Evolutionary conservation across 176 grass and related monocot genomes (phyloP), one percentile per base, ranked within the genome.

Genomic region (Oropetium thomaeum): DNA sequence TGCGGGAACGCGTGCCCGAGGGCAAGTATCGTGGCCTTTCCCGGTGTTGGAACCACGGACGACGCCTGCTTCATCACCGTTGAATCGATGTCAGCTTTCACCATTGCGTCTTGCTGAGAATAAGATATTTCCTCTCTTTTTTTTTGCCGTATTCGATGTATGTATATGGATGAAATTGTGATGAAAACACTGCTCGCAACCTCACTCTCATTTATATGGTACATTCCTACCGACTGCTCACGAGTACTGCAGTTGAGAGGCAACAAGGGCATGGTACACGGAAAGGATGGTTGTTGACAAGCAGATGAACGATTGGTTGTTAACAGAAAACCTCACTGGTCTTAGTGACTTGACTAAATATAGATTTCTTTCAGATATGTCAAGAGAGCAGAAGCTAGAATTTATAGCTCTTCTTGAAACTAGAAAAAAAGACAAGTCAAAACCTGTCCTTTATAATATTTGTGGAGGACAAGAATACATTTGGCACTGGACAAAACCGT

Each of bases 1-100:
- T 87, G 89, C 4, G 89, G 92, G 73, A 96, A 91, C 37, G 83
- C 92, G 49, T 91, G 90, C 30, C 92, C 92, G 12, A 96, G 83
- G 54, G 92, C 89, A 3, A 96, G 67, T 76, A 92, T 96, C 16
- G 76, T 89, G 15, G 92, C 89, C 75, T 91, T 96, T 48, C 85
- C 86, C 6, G 74, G 66, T 61, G 31, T 80, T 12, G 80, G 85
- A 10, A 49, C 57, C 14, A 76, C 8, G 79, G 68, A 65, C 2
- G 51, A 60, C 8, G 69, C 5, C 29, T 75, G 75, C 67, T 89
- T 34, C 32, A 13, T 20, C 3, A 23, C n/a, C 2, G 5, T 57
- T 8, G 38, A 54, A 58, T 51, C 75, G 51, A 37, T 62, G 27
- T 65, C 39, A 65, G 63, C 22, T 58, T 68, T 83, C 70, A 77